Base-by-base conservation (phyloP, 805 yeast species). In the Ogataea populi-albae region DNA sequence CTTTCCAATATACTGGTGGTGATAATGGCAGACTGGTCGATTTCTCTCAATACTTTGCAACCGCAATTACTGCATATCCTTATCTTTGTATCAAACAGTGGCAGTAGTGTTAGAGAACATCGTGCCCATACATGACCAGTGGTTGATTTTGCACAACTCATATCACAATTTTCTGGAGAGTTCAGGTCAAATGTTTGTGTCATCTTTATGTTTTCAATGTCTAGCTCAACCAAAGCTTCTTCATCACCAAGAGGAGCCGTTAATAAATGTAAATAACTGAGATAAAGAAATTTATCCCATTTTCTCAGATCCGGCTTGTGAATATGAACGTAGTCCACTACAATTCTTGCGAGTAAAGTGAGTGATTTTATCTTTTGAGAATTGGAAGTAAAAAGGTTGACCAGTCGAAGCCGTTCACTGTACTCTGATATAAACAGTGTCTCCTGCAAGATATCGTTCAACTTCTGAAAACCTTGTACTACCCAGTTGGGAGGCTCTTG, bases 81-180 rank as follows among this genome's bases (percentile, higher is more conserved):
- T 3, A 63, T 54, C 6, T 54, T 39, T 4, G 66, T 54, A 6
- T 57, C 54, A 21, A 65, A 30, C 6, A 68, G 33, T 1, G 73
- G 73, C 11, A 66, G 41, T 20, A 65, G 38, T 1, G 69, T 63
- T 4, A 60, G 46, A 10, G 59, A 44, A 43, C 73, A 68, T 18
- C 68, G 46, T 23, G 49, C 54, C 72, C 72, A 68, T 3, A 30
- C 20, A 31, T 63, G 62, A 11, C 53, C 57, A 14, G 57, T 54
- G n/a, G 35, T 32, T 4, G 55, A 52, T 4, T 36, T 33, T 10
- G 51, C 45, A 5, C 37, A 23, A 7, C 32, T 34, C 1, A 29
- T 20, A n/a, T 42, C 40, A 19, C 44, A 40, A 3, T 25, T 27
- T 3, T 16, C 25, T 2, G 23, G 23, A 4, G 14, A 17, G 3